Evolutionary conservation across 176 grass and related monocot genomes (phyloP), one percentile per base, ranked within the genome.

Genomic region (Musa acuminata): DNA sequence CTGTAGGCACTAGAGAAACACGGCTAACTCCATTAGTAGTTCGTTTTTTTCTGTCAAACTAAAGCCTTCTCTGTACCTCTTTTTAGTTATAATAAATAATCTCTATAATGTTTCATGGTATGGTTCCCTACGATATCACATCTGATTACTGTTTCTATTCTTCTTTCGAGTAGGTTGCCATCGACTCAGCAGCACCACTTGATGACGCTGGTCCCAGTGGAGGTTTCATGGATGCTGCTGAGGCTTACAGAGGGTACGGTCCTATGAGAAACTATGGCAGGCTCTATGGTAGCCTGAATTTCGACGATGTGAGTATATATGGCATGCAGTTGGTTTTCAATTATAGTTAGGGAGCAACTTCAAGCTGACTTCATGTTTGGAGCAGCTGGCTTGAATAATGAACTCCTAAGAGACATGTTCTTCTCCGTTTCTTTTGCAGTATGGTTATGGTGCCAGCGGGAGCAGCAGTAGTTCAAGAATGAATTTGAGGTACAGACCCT

Each of bases 401-500:
- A 0, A 8, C 72, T 67, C 26, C 55, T 11, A 8, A 6, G 25
- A 1, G 2, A 1, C 19, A 62, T 22, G 20, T 26, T 59, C 51
- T 72, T 1, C 52, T 68, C 2, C 53, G 51, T 4, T 76, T 69
- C 77, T 11, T 26, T 78, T 77, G 5, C 77, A 89, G 87, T 83
- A 83, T 1, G 85, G 88, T 19, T 91, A 91, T 75, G 86, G 79
- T n/a, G 64, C 75, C 25, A 79, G 75, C 24, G 74, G 87, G 1
- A 75, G 90, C 79, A 79, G 85, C 53, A 88, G 83, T 75, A 68
- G 72, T 77, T 86, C 91, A 70, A 87, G 87, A 86, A 72, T 78
- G n/a, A 87, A 88, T 90, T 85, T 82, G 76, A 83, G 91, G 51
- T 88, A 88, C 72, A 76, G 87, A 60, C 91, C 91, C 76, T 95